Evolutionary conservation across 768 basidiomycete genomes (phyloP), one percentile per base, ranked within the genome.

Genomic region (Termitomyces sp.): DNA sequence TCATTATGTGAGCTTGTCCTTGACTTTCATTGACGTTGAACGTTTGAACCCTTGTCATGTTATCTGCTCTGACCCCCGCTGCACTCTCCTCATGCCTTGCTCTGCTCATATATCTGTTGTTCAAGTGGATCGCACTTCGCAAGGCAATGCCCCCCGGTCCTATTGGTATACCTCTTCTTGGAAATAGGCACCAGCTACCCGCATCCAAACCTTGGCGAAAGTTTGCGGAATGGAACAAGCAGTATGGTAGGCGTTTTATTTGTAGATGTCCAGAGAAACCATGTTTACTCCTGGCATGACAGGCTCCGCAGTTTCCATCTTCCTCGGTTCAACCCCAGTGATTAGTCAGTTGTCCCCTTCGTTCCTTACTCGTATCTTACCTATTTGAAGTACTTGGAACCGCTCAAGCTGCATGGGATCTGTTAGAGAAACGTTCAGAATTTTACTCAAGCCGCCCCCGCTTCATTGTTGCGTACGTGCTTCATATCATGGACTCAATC

Each of bases 371-470:
- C 16, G 1, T 2, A 46, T 36, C 44, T 55, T 16, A 55, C 8
- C 26, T 16, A 16, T 61, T 46, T 4, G 16, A 61, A 75, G 78
- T 80, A 13, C 70, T 79, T 43, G 75, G 77, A 2, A 79, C 72
- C 3, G 76, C 78, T 1, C 77, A 78, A 62, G 74, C 74, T 26
- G 76, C 76, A 20, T 77, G 75, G 76, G 77, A 78, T 56, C 65
- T 78, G 13, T 65, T 83, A 28, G 80, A 81, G 56, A 78, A 77
- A 57, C 72, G 78, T 28, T 78, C 77, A 1, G 69, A 74, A 0
- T 73, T 75, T 7, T 81, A 81, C 54, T 79, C 79, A 0, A 77
- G 75, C 57, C 72, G 80, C 13, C 79, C 79, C 48, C 75, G 75
- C 13, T 77, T 78, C 36, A 72, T 81, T 28, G 73, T 80, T 50